These are phyloP conservation scores for Agroathelia rolfsii DNA, from an alignment of 1,284 basidiomycete genomes.

Conservation along the genomic window DNA sequence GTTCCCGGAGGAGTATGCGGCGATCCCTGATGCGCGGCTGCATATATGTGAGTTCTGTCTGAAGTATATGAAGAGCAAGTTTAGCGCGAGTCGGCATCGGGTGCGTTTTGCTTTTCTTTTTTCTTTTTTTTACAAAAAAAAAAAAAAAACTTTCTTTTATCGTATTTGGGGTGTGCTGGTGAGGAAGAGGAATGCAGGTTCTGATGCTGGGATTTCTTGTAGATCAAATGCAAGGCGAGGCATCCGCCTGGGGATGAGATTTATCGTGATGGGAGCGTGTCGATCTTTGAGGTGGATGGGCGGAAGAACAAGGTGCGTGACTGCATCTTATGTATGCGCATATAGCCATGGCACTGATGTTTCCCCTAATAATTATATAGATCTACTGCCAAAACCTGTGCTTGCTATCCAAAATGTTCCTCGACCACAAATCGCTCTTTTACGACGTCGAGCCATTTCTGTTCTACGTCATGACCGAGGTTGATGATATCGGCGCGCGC, in stretches of 20 bases:
- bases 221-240: conserved; percentile 91
- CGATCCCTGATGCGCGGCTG: conserved; percentile 84
- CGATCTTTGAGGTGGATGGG: conserved; percentile 97
- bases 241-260: conserved; percentile 99
- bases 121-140: conserved; percentile 8
- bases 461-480: conserved; percentile 96
- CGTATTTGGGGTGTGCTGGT: no score
- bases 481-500: conserved; percentile 81
- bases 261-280: conserved; percentile 82
- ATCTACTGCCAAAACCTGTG: conserved; percentile 99
- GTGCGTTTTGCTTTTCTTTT: no score
- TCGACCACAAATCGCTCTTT: conserved; percentile 98
- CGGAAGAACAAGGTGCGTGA: conserved; percentile 82
- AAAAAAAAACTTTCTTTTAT: no score
- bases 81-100: conserved; percentile 80
- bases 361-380: conserved; percentile 25
- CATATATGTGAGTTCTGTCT: conserved; percentile 99
- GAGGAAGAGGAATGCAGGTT: background rate
- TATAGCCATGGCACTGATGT: conserved; percentile 4
- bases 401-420: conserved; percentile 96
- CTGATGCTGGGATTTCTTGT: conserved; percentile 8
- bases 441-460: conserved; percentile 99
- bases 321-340: conserved; percentile 3
- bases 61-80: conserved; percentile 96
- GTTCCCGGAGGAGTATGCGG: conserved; percentile 95